phyloP scores from a whole-genome alignment of 2,329 filamentous ascomycete genomes.

The Aureobasidium musti region DNA sequence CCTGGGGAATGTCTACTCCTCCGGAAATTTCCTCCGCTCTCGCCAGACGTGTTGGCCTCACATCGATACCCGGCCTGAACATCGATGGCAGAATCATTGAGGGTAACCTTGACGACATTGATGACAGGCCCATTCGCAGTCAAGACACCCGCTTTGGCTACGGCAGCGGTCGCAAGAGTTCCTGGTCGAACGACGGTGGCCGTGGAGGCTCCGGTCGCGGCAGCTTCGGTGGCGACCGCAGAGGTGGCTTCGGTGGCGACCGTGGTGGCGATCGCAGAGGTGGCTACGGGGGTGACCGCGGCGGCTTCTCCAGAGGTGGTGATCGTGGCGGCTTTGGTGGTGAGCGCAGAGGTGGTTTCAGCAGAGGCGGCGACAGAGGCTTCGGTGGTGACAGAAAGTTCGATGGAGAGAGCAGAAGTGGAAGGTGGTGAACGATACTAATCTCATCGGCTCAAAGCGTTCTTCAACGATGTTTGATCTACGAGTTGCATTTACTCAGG shows the following conservation, averaged over 20 bases:
- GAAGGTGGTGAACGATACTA: conserved; percentile 27
- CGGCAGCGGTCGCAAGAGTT: conserved; percentile 6
- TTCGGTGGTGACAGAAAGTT: background rate
- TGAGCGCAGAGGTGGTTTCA: conserved; percentile 7
- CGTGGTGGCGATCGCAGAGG: conserved; percentile 20
- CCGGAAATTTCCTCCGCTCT: conserved; percentile 46
- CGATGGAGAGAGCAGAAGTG: conserved; percentile 8
- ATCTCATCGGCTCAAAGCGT: background rate
- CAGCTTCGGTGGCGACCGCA: too few relatives aligned
- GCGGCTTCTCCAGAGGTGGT: conserved; percentile 32
- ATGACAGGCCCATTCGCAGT: conserved; percentile 34
- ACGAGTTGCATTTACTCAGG: conserved; percentile 13
- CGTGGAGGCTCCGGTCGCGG: conserved; percentile 24
- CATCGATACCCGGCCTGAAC: conserved; percentile 38
- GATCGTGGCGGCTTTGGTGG: conserved; percentile 21
- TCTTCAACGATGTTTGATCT: background rate
- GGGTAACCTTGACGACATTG: conserved; percentile 31
- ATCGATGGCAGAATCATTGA: conserved; percentile 31
- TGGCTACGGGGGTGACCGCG: background rate
- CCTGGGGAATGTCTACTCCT: conserved; percentile 56
- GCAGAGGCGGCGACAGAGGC: conserved; percentile 29
- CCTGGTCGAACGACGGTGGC: conserved; percentile 10
- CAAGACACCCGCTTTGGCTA: conserved; percentile 22
- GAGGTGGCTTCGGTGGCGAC: conserved; percentile 28
- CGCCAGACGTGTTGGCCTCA: conserved; percentile 38